Percentiles rank a stretch among this genome's conserved stretches.
These are phyloP conservation scores for Colletotrichum destructivum DNA, from an alignment of 2,329 filamentous ascomycete genomes.

Conservation along the genomic window DNA sequence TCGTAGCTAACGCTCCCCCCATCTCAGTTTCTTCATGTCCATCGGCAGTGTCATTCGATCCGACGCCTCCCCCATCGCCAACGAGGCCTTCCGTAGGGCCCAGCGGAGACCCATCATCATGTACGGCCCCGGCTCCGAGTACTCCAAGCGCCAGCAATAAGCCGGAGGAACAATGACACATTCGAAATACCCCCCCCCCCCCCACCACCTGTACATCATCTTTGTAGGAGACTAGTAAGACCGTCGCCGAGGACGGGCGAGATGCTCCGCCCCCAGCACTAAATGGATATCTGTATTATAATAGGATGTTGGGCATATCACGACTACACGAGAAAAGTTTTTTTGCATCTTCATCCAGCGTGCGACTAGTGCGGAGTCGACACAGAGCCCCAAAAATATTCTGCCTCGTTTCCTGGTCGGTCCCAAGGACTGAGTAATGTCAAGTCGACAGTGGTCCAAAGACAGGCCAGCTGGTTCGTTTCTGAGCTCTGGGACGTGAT, in stretches of 20 bases:
- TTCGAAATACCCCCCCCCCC: slow-evolving; percentile 3
- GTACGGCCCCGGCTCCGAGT: slow-evolving; percentile 54
- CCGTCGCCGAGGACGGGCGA: slow-evolving; percentile 4
- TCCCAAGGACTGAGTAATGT: background rate
- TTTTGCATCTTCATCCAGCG: slow-evolving; percentile 20
- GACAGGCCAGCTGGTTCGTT: background rate
- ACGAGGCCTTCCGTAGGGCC: slow-evolving; percentile 82
- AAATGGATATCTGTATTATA: slow-evolving; percentile 40
- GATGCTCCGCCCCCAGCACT: slow-evolving; percentile 31
- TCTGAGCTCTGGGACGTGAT: too few species aligned
- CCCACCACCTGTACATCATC: slow-evolving; percentile 34
- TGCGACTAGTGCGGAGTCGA: background rate
- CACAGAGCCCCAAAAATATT: background rate
- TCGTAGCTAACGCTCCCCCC: background rate
- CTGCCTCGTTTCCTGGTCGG: background rate
- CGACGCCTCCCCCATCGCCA: slow-evolving; percentile 83
- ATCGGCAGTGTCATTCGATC: slow-evolving; percentile 97
- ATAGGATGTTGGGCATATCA: slow-evolving; percentile 37
- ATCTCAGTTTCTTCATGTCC: slow-evolving; percentile 91
- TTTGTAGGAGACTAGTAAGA: slow-evolving; percentile 28
- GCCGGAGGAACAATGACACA: background rate
- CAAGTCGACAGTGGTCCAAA: background rate
- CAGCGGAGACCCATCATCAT: slow-evolving; percentile 82
- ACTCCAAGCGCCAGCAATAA: slow-evolving; percentile 42
- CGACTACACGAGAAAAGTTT: slow-evolving; percentile 39